Conservation (phyloP, 768 basidiomycete genomes). For the Obba rivulosa region DNA sequence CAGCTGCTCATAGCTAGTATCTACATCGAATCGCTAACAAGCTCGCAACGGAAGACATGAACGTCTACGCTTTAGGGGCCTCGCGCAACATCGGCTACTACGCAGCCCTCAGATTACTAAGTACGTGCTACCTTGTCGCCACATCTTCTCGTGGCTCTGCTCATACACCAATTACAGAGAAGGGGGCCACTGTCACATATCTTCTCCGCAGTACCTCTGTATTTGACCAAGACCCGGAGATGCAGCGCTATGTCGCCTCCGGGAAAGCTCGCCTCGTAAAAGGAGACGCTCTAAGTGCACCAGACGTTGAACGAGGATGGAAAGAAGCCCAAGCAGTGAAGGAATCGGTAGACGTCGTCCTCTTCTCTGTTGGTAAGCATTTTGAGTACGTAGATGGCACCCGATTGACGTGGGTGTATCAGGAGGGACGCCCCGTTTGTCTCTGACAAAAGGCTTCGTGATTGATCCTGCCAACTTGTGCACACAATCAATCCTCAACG, state of each 20-base stretch:
- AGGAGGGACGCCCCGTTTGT: conserved; percentile 47
- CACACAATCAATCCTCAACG: conserved; percentile 50
- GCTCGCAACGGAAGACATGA: conserved; percentile 13
- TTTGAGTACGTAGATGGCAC: background rate
- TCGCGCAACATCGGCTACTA: conserved; percentile 37
- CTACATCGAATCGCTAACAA: no score
- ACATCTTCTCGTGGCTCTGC: background rate
- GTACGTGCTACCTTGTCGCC: conserved; percentile 13
- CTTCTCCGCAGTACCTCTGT: conserved; percentile 46
- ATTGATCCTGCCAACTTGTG: conserved; percentile 52
- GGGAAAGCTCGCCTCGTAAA: conserved; percentile 51
- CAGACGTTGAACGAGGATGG: conserved; percentile 52
- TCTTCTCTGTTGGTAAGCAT: conserved; percentile 58
- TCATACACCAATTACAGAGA: conserved; percentile 29
- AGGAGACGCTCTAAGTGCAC: conserved; percentile 54
- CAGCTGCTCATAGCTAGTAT: no score
- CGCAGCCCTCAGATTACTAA: conserved; percentile 25
- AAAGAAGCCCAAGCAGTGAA: conserved; percentile 25
- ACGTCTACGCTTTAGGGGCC: conserved; percentile 30
- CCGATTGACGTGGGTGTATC: conserved; percentile 2
- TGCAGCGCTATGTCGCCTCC: conserved; percentile 45
- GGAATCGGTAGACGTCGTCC: conserved; percentile 40
- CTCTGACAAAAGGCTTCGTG: conserved; percentile 41
- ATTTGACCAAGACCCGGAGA: conserved; percentile 48
- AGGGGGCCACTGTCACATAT: conserved; percentile 58